Percentiles rank a stretch among this genome's conserved stretches.
These are phyloP conservation scores for Arctostaphylos glauca DNA, from an alignment of 148 eudicot genomes.

Conservation along the genomic window DNA sequence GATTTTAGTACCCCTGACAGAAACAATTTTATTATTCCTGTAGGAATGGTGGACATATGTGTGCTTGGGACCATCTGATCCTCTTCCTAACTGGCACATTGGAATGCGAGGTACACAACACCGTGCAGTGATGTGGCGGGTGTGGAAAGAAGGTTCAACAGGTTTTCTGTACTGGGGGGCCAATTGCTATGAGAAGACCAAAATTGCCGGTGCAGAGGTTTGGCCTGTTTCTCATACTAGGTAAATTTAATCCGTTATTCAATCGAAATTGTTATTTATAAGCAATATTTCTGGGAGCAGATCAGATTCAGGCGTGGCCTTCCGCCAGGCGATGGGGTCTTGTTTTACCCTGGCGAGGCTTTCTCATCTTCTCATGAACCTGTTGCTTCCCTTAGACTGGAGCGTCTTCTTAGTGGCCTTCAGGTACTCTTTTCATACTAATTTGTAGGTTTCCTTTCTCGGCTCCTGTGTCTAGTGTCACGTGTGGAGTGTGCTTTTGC, in stretches of 20 bases:
- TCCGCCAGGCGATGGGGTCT: constrained; percentile 97
- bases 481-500: neutral
- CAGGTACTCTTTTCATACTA: constrained; percentile 51
- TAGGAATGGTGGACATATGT: constrained; percentile 99
- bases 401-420: constrained; percentile 93
- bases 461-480: neutral
- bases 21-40: neutral
- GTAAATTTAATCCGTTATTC: neutral
- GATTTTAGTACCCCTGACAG: neutral
- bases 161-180: constrained; percentile 99
- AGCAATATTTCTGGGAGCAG: constrained; percentile 32
- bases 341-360: constrained; percentile 95
- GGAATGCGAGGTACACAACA: constrained; percentile 99
- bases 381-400: constrained; percentile 87
- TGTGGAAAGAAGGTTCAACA: constrained; percentile 99
- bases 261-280: neutral
- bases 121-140: constrained; percentile 99
- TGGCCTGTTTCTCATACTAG: neutral
- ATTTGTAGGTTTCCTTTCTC: neutral
- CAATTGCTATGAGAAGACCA: constrained; percentile 95
- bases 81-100: constrained; percentile 98
- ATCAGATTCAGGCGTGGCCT: constrained; percentile 94
- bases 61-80: constrained; percentile 98
- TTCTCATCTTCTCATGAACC: constrained; percentile 87
- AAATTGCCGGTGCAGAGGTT: constrained; percentile 94